These are phyloP conservation scores for Lactarius trivialis DNA, from an alignment of 768 basidiomycete genomes.

Conservation along the genomic window DNA sequence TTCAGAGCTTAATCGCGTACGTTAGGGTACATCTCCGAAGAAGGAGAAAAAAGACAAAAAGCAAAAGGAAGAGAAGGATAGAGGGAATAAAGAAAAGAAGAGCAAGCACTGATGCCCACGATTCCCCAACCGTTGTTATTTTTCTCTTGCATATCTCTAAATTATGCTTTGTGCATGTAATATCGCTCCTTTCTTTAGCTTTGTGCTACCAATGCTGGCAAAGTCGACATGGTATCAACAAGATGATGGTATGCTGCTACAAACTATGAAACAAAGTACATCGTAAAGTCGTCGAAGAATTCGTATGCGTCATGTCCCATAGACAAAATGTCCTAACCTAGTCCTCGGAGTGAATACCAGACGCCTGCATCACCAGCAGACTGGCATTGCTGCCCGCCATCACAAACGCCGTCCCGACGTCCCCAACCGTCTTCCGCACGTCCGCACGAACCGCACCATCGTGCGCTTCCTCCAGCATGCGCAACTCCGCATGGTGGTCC, in stretches of 20 bases:
- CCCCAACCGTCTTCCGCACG: conserved; percentile 78
- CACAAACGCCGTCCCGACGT: conserved; percentile 74
- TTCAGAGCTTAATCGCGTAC: conserved; percentile 1
- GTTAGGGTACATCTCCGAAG: conserved; percentile 32
- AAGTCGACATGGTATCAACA: neutral
- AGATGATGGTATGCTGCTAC: neutral
- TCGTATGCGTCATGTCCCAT: neutral
- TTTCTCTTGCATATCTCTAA: conserved; percentile 19
- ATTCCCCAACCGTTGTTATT: too few species aligned
- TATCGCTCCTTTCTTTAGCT: conserved; percentile 11
- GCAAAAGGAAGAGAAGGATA: conserved; percentile 40
- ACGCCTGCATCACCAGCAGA: conserved; percentile 63
- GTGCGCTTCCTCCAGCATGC: conserved; percentile 51
- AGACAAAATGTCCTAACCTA: neutral
- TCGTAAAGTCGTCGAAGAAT: neutral
- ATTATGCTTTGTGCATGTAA: conserved; percentile 21
- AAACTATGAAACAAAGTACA: neutral
- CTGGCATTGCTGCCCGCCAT: conserved; percentile 51
- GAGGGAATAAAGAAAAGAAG: conserved; percentile 55
- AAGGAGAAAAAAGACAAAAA: conserved; percentile 38
- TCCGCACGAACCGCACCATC: conserved; percentile 48
- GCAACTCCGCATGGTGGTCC: conserved; percentile 66
- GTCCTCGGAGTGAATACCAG: neutral
- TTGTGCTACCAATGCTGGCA: neutral
- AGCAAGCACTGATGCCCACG: conserved; percentile 32